Evolutionary conservation across 352 stramenopile genomes (phyloP).

Genomic region (Peronospora tabacina): DNA sequence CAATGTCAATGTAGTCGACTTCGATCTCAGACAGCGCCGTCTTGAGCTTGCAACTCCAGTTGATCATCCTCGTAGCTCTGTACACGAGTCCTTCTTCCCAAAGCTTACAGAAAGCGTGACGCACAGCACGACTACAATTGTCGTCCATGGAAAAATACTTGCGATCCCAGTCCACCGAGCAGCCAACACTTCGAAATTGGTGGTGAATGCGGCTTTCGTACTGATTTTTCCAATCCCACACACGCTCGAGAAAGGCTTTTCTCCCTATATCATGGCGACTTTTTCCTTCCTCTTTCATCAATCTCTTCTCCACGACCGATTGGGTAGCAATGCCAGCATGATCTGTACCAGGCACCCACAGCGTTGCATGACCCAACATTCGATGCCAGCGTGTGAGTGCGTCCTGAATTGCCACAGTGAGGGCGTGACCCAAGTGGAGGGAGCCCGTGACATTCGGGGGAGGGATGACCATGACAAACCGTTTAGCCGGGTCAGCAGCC

Average conservation of each 20-base stretch:
- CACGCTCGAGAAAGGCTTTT: slow-evolving; percentile 91
- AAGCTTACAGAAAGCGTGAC: slow-evolving; percentile 94
- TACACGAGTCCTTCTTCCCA: slow-evolving; percentile 95
- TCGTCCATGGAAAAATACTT: slow-evolving; percentile 99
- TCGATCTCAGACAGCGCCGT: slow-evolving; percentile 94
- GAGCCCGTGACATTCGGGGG: slow-evolving; percentile 82
- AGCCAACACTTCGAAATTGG: slow-evolving; percentile 89
- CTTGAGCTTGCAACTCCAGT: slow-evolving; percentile 99
- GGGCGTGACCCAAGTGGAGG: slow-evolving; percentile 97
- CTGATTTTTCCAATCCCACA: slow-evolving; percentile 96
- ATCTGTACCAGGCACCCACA: slow-evolving; percentile 97
- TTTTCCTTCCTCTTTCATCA: slow-evolving; percentile 79
- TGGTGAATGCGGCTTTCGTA: slow-evolving; percentile 83
- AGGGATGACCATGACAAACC: slow-evolving; percentile 97
- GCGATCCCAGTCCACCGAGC: slow-evolving; percentile 94
- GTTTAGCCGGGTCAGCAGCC: slow-evolving; percentile 67
- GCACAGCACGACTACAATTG: slow-evolving; percentile 94
- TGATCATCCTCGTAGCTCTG: slow-evolving; percentile 96
- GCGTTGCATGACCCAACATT: slow-evolving; percentile 95
- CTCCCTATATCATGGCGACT: slow-evolving; percentile 84
- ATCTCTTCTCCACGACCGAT: slow-evolving; percentile 84
- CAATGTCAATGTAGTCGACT: slow-evolving; percentile 98
- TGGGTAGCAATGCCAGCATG: slow-evolving; percentile 99
- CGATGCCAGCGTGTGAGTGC: slow-evolving; percentile 95
- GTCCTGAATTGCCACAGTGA: slow-evolving; percentile 97